These are phyloP conservation scores for Dichotomopilus funicola DNA, from an alignment of 2,329 filamentous ascomycete genomes.

Conservation along the genomic window DNA sequence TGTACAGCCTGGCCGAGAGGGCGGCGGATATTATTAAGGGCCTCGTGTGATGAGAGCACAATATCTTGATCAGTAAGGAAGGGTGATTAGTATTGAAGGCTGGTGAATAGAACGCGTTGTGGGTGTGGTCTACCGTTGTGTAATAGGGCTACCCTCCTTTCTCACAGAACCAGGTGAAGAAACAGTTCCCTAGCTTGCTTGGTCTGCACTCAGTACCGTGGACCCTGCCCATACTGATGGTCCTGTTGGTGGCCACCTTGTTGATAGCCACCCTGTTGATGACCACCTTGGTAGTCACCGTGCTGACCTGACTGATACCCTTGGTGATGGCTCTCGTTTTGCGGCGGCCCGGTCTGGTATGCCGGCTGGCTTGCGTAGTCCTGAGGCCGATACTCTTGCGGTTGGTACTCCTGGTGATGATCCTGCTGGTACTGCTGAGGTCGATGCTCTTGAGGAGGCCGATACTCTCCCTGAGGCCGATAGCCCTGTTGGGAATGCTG, in stretches of 20 bases:
- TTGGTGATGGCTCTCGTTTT: neutral
- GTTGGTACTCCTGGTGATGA: slow-evolving; percentile 20
- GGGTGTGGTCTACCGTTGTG: no score
- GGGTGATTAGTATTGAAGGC: no score
- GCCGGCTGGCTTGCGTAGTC: no score
- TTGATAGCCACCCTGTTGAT: neutral
- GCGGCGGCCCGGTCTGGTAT: no score
- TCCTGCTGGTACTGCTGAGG: slow-evolving; percentile 16
- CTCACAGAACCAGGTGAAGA: no score
- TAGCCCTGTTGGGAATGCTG: slow-evolving; percentile 18
- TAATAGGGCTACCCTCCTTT: no score
- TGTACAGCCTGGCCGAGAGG: slow-evolving; percentile 44
- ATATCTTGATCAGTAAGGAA: no score
- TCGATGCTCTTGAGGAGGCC: slow-evolving; percentile 14
- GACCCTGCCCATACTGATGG: slow-evolving; percentile 27
- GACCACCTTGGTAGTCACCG: slow-evolving; percentile 18
- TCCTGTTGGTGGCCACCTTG: neutral
- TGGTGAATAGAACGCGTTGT: no score
- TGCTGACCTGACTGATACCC: slow-evolving; percentile 13
- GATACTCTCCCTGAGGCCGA: slow-evolving; percentile 20
- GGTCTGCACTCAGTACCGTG: slow-evolving; percentile 18
- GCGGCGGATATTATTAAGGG: slow-evolving; percentile 17
- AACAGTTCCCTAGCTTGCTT: no score
- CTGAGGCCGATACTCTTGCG: no score
- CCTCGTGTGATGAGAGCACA: no score